Evolutionary conservation across 371 early-diverging fungal species (phyloP).

Genomic region (Mortierella sp.): DNA sequence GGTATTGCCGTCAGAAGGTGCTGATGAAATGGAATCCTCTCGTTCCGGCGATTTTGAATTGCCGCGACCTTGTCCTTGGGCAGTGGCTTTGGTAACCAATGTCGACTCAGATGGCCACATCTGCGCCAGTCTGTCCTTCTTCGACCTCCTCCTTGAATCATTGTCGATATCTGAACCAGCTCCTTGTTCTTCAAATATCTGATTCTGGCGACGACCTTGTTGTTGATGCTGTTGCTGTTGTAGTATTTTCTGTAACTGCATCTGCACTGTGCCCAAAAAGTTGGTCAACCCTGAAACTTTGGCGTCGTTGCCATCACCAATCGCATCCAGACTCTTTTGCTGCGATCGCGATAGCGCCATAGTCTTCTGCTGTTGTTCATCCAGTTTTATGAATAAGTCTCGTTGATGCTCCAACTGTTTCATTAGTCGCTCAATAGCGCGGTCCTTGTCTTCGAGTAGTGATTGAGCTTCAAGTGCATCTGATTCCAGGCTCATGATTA

Average conservation of each 20-base stretch:
- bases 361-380: conserved; percentile 52
- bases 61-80: background rate
- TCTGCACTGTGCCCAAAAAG: conserved; percentile 19
- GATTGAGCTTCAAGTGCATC: conserved; percentile 47
- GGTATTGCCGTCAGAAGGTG: conserved; percentile 19
- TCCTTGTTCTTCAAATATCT: background rate
- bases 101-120: conserved; percentile 31
- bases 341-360: conserved; percentile 38
- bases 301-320: conserved; percentile 10
- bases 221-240: conserved; percentile 34
- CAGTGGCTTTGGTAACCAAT: background rate
- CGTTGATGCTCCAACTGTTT: conserved; percentile 51
- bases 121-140: conserved; percentile 16
- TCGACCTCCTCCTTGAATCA: background rate
- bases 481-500: conserved; percentile 38
- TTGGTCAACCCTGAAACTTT: conserved; percentile 16
- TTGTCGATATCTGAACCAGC: background rate
- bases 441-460: conserved; percentile 51
- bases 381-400: conserved; percentile 38
- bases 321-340: conserved; percentile 26
- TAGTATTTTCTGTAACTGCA: conserved; percentile 32
- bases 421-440: conserved; percentile 46
- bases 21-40: conserved; percentile 26
- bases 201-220: background rate
- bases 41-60: background rate